Conservation (phyloP, 179 eudicot genomes). For the Beta corolliflora region DNA sequence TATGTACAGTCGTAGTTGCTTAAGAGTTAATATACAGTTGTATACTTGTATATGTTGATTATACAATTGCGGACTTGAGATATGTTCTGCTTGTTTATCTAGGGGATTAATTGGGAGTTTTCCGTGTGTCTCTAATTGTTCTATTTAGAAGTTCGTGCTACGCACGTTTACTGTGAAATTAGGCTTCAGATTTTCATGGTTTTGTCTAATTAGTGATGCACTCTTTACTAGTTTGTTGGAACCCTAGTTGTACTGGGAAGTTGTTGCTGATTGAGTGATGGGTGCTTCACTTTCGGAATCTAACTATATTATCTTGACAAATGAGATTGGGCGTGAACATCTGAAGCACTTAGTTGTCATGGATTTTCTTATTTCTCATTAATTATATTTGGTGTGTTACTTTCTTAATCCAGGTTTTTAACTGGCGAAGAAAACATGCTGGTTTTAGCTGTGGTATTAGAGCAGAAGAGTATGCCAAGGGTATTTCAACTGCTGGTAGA, state of each 20-base stretch:
- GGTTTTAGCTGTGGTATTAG: conserved; percentile 49
- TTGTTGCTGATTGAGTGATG: not conserved
- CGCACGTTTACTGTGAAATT: not conserved
- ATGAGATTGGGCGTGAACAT: not conserved
- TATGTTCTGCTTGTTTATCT: too few species aligned
- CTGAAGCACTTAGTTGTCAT: not conserved
- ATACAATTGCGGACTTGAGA: too few species aligned
- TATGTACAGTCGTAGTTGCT: too few species aligned
- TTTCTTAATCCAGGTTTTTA: conserved; percentile 51
- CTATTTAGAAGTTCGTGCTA: too few species aligned
- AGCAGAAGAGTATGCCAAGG: conserved; percentile 69
- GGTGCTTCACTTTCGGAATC: not conserved
- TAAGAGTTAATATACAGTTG: too few species aligned
- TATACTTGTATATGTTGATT: too few species aligned
- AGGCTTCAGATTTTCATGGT: not conserved
- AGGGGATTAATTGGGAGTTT: too few species aligned
- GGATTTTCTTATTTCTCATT: not conserved
- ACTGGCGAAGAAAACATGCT: conserved; percentile 66
- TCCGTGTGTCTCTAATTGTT: too few species aligned
- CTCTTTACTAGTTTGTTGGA: not conserved
- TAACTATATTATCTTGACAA: not conserved
- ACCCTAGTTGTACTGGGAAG: not conserved
- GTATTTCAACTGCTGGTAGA: conserved; percentile 67
- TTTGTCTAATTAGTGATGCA: not conserved
- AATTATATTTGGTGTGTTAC: conserved; percentile 7